Percentiles rank a stretch among this genome's conserved stretches.
Conservation (phyloP, 352 stramenopile species). For the Phytophthora citricola region DNA sequence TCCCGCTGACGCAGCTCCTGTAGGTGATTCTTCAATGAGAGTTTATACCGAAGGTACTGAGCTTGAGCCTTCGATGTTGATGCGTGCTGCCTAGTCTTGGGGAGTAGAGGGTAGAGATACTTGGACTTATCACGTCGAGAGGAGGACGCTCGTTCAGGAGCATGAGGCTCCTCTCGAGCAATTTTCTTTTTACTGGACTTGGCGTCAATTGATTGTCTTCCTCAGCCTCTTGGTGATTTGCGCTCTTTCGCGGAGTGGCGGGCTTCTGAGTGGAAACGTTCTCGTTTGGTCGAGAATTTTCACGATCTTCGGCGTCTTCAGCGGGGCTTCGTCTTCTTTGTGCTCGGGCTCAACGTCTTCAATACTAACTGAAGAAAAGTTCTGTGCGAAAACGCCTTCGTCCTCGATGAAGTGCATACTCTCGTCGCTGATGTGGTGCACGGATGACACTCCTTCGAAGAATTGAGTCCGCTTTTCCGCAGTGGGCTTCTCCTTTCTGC, state of each 20-base stretch:
- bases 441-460: constrained; percentile 78
- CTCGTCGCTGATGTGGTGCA: constrained; percentile 61
- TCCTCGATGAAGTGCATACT: constrained; percentile 75
- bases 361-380: constrained; percentile 57
- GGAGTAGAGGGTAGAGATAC: constrained; percentile 55
- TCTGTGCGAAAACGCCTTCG: constrained; percentile 45
- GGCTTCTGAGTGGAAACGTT: not conserved
- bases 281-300: constrained; percentile 18
- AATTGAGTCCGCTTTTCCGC: constrained; percentile 23
- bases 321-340: constrained; percentile 1
- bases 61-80: constrained; percentile 48
- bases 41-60: constrained; percentile 74
- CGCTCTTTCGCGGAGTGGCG: constrained; percentile 12
- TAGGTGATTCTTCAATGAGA: constrained; percentile 72
- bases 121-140: constrained; percentile 17
- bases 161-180: constrained; percentile 22
- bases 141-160: constrained; percentile 15
- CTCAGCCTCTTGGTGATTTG: constrained; percentile 40
- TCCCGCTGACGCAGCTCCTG: constrained; percentile 71
- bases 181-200: constrained; percentile 52
- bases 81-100: constrained; percentile 21
- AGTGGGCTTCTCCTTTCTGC: constrained; percentile 5
- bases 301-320: constrained; percentile 1
- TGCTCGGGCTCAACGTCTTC: constrained; percentile 28
- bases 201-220: constrained; percentile 21